Base-by-base conservation (phyloP, 2,329 filamentous ascomycete species). In the Onygenales sp. region DNA sequence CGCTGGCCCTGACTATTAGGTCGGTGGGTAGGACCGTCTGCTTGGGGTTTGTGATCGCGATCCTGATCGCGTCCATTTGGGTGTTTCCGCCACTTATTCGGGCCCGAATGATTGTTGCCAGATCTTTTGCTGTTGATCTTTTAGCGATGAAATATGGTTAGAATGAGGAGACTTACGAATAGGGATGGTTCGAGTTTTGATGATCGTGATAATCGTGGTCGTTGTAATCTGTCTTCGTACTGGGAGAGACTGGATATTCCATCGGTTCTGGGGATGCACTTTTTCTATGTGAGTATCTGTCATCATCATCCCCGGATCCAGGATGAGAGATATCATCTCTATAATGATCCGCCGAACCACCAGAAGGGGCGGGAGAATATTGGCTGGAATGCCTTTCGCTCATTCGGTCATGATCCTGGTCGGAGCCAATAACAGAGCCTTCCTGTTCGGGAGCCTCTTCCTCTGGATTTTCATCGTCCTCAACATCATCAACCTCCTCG, bases 401-500 rank as follows among this genome's bases (percentile, higher is more conserved):
- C 32, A 32, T 53, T 49, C 4, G 36, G 7, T 53, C 51, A n/a
- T 43, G 10, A 13, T 32, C 17, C 37, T 55, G 36, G 36, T 48
- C 36, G 10, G 42, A 49, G 14, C 11, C 31, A 4, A 32, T 6
- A 17, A 47, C 21, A 21, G 37, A 40, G 10, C 17, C 31, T 32
- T 50, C 17, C 11, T n/a, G n/a, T 17, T 43, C 14, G 36, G 27
- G 10, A n/a, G 11, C n/a, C 8, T 42, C 13, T 49, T 39, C 13
- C 9, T 7, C 45, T 21, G 33, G 39, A 11, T 31, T 37, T 14
- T 49, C 36, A n/a, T 40, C 11, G 39, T 32, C 36, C 21, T 31
- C 47, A 27, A 13, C 42, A 4, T 54, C 55, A 49, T 56, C 49
- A 21, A 51, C 49, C 42, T 47, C 45, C 37, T 60, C 55, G 14